phyloP scores from a whole-genome alignment of 108 stramenopile species.

The Stephanodiscus minutulus region DNA sequence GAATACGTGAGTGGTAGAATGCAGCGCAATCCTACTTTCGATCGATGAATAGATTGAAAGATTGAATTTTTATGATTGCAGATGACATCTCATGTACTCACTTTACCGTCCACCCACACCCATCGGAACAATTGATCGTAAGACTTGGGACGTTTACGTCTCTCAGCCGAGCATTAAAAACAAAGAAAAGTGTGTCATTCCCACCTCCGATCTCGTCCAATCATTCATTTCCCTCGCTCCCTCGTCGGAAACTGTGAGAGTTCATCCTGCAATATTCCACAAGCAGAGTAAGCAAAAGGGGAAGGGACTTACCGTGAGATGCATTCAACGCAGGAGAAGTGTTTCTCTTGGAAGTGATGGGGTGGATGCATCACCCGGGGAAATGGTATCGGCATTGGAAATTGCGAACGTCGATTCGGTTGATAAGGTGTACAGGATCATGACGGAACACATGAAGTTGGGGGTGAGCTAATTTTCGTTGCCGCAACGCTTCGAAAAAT shows the following conservation, averaged over 20 bases:
- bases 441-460: slow-evolving; percentile 77
- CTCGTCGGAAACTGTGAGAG: slow-evolving; percentile 36
- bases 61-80: not conserved
- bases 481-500: not conserved
- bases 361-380: not conserved
- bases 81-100: not conserved
- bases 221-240: slow-evolving; percentile 73
- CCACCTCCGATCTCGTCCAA: slow-evolving; percentile 55
- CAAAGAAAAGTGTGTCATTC: slow-evolving; percentile 62
- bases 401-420: slow-evolving; percentile 78
- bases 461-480: slow-evolving; percentile 36
- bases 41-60: not conserved
- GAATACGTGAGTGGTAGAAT: slow-evolving; percentile 2
- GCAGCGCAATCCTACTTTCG: no score
- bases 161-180: slow-evolving; percentile 64
- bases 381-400: slow-evolving; percentile 48
- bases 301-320: slow-evolving; percentile 70
- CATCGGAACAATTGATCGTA: no score
- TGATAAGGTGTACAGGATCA: slow-evolving; percentile 78
- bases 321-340: slow-evolving; percentile 44
- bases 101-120: not conserved
- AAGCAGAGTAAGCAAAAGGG: slow-evolving; percentile 55
- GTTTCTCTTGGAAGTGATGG: not conserved
- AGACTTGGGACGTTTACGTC: slow-evolving; percentile 77
- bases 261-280: slow-evolving; percentile 61